Conservation (phyloP, 768 basidiomycete species). For the Pulveroboletus sp. region DNA sequence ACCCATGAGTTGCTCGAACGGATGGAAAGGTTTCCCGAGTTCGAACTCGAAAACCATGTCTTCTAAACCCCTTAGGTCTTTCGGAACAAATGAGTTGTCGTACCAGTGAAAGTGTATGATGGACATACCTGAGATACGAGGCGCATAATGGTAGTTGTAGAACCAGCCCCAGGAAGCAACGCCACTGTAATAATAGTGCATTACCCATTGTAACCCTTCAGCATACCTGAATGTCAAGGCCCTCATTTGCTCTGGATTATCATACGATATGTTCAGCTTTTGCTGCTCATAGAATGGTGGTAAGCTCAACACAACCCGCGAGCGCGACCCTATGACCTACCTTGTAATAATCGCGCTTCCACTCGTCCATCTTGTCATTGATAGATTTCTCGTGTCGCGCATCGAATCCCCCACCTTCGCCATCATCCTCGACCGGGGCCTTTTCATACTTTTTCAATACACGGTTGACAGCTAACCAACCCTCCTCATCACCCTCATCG, state of each 20-base stretch:
- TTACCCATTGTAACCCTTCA: constrained; percentile 97
- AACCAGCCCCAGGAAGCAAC: constrained; percentile 99
- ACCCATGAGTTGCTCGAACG: constrained; percentile 97
- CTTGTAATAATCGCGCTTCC: constrained; percentile 89
- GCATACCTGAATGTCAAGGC: constrained; percentile 76
- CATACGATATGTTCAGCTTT: constrained; percentile 79
- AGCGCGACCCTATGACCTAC: constrained; percentile 49
- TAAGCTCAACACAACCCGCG: constrained; percentile 12
- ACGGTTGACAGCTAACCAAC: constrained; percentile 66
- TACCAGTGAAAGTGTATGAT: background rate
- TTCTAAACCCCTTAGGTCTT: constrained; percentile 60
- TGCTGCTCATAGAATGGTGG: constrained; percentile 43
- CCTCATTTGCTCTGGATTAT: constrained; percentile 62
- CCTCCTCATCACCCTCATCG: constrained; percentile 64
- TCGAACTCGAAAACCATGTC: constrained; percentile 84
- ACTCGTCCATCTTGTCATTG: constrained; percentile 83
- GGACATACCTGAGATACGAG: constrained; percentile 82
- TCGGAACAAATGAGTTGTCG: constrained; percentile 4
- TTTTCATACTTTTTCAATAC: constrained; percentile 86
- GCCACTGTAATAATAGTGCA: constrained; percentile 98
- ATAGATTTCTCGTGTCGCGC: constrained; percentile 67
- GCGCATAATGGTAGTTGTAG: constrained; percentile 97
- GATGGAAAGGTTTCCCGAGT: constrained; percentile 83
- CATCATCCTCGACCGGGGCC: constrained; percentile 70
- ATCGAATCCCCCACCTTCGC: constrained; percentile 73